Evolutionary conservation across 768 basidiomycete genomes (phyloP), one percentile per base, ranked within the genome.

Genomic region (Hydnomerulius pinastri): DNA sequence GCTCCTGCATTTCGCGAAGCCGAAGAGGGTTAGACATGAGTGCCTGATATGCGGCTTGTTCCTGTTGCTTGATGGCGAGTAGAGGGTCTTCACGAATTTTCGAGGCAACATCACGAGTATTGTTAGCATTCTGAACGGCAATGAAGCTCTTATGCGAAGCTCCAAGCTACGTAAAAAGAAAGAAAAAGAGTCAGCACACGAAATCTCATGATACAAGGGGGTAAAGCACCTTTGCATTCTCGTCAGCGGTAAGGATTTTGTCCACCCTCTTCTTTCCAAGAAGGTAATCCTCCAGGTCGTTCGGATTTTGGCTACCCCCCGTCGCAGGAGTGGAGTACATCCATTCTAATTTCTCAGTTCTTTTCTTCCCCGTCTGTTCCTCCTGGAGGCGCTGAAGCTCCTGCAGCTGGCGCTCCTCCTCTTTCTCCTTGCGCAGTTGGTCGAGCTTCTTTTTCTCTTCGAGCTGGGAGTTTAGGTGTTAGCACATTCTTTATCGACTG

Each of bases 401-500:
- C 58, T 96, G 94, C 2, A 99, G 71, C 65, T 98, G 96, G 6
- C 97, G 81, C 66, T 99, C 97, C 65, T 99, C 97, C 63, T 97
- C 96, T 61, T 92, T 90, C 72, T 99, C 97, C 69, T 98, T 98
- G 53, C 93, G 85, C 6, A 99, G 82, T 69, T 99, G 94, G 45
- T 94, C 92, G 8, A 97, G 79, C 66, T 96, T 96, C 83, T 98
- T 98, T 77, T 96, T 97, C 73, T 99, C 97, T 66, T 96, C 96
- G 50, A 97, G 86, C 92, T 95, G 64, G 40, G 27, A 35, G n/a
- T 41, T 21, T 25, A 50, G 58, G 17, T 55, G 60, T 62, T 25
- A 28, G 33, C 59, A 42, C 44, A 43, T 36, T 30, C 18, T 7
- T 7, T 3, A 40, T 2, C 37, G 24, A 41, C 4, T 21, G 20